These are phyloP conservation scores for Cyberlindnera xishuangbannaensis DNA, from an alignment of 805 yeast genomes.

Conservation along the genomic window DNA sequence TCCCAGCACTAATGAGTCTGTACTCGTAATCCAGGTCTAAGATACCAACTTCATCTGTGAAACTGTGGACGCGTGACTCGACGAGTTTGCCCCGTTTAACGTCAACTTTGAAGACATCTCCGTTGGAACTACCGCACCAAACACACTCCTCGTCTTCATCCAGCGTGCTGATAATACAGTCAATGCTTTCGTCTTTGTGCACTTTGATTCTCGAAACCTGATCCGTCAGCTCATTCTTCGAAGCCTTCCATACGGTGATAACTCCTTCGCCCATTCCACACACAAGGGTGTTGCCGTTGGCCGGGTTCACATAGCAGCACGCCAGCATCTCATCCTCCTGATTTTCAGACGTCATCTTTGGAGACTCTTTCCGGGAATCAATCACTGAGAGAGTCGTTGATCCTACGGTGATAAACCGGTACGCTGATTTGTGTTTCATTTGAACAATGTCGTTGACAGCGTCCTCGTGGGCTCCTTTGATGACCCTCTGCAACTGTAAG, in stretches of 20 bases:
- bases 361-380: slow-evolving; percentile 57
- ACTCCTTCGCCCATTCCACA: slow-evolving; percentile 93
- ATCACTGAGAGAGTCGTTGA: slow-evolving; percentile 74
- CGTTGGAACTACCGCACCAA: slow-evolving; percentile 81
- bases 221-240: slow-evolving; percentile 62
- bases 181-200: slow-evolving; percentile 65
- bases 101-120: slow-evolving; percentile 63
- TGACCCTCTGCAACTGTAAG: slow-evolving; percentile 42
- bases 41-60: slow-evolving; percentile 65
- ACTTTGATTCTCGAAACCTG: slow-evolving; percentile 75
- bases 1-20: slow-evolving; percentile 74
- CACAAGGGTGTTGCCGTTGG: slow-evolving; percentile 55
- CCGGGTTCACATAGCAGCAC: slow-evolving; percentile 60
- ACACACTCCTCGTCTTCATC: slow-evolving; percentile 45
- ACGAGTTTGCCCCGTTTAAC: slow-evolving; percentile 55
- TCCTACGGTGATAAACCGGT: slow-evolving; percentile 76
- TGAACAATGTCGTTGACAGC: slow-evolving; percentile 70
- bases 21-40: slow-evolving; percentile 80
- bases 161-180: slow-evolving; percentile 44
- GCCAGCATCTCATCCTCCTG: slow-evolving; percentile 91
- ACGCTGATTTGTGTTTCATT: slow-evolving; percentile 64
- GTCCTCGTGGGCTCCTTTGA: slow-evolving; percentile 63
- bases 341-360: slow-evolving; percentile 63
- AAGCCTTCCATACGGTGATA: slow-evolving; percentile 78
- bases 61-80: slow-evolving; percentile 62